Evolutionary conservation across 1,139 yeast species (phyloP).

Genomic region (Yamadazyma epiphylla): DNA sequence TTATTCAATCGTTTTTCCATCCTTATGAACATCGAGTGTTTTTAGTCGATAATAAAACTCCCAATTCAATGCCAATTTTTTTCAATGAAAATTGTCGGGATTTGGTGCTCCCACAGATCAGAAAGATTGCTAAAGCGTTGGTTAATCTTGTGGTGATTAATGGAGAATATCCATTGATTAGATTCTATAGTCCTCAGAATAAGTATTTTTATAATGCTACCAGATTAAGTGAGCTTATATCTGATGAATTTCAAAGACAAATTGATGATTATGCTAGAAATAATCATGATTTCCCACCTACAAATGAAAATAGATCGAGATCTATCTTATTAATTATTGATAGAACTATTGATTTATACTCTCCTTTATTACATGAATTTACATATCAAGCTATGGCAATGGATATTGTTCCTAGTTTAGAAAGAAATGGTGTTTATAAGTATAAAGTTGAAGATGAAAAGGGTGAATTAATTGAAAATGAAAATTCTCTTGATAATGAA

Average conservation of each 20-base stretch:
- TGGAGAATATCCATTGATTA: conserved; percentile 84
- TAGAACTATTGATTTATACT: conserved; percentile 75
- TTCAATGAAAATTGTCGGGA: conserved; percentile 67
- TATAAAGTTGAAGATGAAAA: conserved; percentile 61
- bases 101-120: conserved; percentile 55
- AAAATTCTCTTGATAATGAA: conserved; percentile 49
- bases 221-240: conserved; percentile 67
- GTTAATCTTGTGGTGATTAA: conserved; percentile 71
- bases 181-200: conserved; percentile 61
- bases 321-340: conserved; percentile 76
- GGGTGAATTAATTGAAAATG: conserved; percentile 47
- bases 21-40: conserved; percentile 41
- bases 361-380: conserved; percentile 87
- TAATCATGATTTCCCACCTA: conserved; percentile 61
- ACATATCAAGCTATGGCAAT: conserved; percentile 93
- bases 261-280: conserved; percentile 73
- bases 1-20: conserved; percentile 24
- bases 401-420: conserved; percentile 57
- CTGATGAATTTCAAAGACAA: conserved; percentile 64
- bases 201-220: conserved; percentile 48
- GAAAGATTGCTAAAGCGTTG: conserved; percentile 57
- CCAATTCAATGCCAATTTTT: conserved; percentile 68
- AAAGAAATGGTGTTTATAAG: conserved; percentile 50
- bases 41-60: conserved; percentile 30
- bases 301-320: conserved; percentile 56